Evolutionary conservation across 352 stramenopile genomes (phyloP).

Genomic region (Phytophthora pisi): DNA sequence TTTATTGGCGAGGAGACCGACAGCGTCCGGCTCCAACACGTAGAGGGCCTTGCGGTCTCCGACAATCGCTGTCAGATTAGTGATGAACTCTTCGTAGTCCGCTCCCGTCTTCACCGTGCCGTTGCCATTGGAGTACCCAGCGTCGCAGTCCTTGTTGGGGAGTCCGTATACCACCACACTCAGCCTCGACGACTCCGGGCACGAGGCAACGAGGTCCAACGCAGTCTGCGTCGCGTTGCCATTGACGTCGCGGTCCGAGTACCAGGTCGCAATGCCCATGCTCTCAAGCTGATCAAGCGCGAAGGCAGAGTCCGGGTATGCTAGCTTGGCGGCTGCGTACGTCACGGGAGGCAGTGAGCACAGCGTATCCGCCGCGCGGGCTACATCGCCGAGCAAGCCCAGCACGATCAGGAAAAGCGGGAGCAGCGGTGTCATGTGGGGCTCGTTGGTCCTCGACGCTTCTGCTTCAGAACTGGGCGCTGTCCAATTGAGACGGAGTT

Average conservation of each 20-base stretch:
- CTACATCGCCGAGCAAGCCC: not conserved
- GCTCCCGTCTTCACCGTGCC: conserved; percentile 43
- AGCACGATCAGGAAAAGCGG: conserved; percentile 13
- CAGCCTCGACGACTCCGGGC: conserved; percentile 44
- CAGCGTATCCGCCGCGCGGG: conserved; percentile 38
- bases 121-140: conserved; percentile 47
- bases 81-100: conserved; percentile 61
- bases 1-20: conserved; percentile 52
- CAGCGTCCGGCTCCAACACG: conserved; percentile 71
- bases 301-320: conserved; percentile 51
- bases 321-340: conserved; percentile 49
- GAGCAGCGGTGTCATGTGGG: conserved; percentile 14
- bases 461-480: conserved; percentile 24
- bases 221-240: conserved; percentile 42
- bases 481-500: conserved; percentile 22
- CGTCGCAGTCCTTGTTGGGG: conserved; percentile 79
- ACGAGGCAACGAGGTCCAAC: conserved; percentile 41
- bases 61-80: conserved; percentile 44
- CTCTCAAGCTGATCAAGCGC: conserved; percentile 62
- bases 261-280: conserved; percentile 68
- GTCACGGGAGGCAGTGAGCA: conserved; percentile 54
- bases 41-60: conserved; percentile 68
- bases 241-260: conserved; percentile 54
- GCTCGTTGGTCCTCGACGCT: conserved; percentile 17
- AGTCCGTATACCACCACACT: conserved; percentile 76